phyloP scores from a whole-genome alignment of 2,329 filamentous ascomycete species.

The Xylaria hypoxylon region DNA sequence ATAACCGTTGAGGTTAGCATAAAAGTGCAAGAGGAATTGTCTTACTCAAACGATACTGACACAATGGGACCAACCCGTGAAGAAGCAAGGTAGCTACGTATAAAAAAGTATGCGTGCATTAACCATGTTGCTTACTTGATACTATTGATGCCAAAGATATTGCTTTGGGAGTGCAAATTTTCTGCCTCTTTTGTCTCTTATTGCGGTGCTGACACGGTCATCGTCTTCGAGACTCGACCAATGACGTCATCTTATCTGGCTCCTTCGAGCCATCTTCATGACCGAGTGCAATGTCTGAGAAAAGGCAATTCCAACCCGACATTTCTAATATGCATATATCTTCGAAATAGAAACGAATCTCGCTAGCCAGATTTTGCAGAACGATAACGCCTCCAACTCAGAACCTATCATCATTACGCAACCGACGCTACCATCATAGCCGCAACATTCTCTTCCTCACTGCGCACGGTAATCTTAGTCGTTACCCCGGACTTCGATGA shows the following conservation, averaged over 20 bases:
- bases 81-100: constrained; percentile 1
- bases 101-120: constrained; percentile 1
- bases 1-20: too few relatives aligned
- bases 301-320: constrained; percentile 27
- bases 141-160: neutral
- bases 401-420: constrained; percentile 65
- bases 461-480: constrained; percentile 91
- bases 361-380: constrained; percentile 49
- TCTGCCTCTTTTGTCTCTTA: constrained; percentile 13
- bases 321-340: constrained; percentile 46
- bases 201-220: constrained; percentile 7
- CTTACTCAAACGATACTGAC: too few relatives aligned
- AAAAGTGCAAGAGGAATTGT: too few relatives aligned
- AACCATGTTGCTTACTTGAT: constrained; percentile 5
- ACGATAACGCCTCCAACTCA: constrained; percentile 48
- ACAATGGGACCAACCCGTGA: too few relatives aligned
- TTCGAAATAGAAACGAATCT: constrained; percentile 47
- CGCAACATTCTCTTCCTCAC: constrained; percentile 93
- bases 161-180: neutral
- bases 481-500: constrained; percentile 93
- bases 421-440: constrained; percentile 85
- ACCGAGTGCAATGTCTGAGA: constrained; percentile 16
- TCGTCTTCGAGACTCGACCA: constrained; percentile 19
- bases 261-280: constrained; percentile 7
- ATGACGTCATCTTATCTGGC: constrained; percentile 17